phyloP scores from a whole-genome alignment of 768 basidiomycete genomes.

The Russula earlei region DNA sequence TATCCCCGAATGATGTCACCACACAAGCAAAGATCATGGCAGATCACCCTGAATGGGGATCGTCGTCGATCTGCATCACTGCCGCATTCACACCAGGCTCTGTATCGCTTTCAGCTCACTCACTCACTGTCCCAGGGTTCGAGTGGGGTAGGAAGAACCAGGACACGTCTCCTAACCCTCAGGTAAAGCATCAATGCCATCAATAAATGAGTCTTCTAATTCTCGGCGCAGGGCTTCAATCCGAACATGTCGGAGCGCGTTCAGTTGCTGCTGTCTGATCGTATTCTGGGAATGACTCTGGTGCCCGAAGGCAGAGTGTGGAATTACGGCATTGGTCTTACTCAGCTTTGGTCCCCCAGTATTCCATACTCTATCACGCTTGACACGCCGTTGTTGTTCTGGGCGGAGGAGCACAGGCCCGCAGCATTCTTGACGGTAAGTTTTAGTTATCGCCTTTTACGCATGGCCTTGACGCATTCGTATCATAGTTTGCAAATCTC shows the following conservation, averaged over 20 bases:
- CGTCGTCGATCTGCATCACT: constrained; percentile 87
- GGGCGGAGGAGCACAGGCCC: constrained; percentile 92
- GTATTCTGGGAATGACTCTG: constrained; percentile 90
- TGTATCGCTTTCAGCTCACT: constrained; percentile 90
- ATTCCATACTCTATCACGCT: constrained; percentile 75
- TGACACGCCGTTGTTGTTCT: constrained; percentile 91
- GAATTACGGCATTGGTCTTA: constrained; percentile 94
- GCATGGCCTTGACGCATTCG: constrained; percentile 7
- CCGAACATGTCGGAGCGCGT: constrained; percentile 98
- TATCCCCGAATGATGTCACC: constrained; percentile 87
- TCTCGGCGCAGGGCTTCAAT: constrained; percentile 65
- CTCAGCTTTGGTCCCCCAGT: constrained; percentile 81
- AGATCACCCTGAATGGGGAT: constrained; percentile 90
- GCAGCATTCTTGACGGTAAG: constrained; percentile 87
- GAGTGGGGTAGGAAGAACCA: constrained; percentile 96
- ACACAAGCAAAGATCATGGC: constrained; percentile 97
- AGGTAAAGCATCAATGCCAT: constrained; percentile 31
- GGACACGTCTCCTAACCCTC: constrained; percentile 76
- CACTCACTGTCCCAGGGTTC: constrained; percentile 83
- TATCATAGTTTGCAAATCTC: constrained; percentile 70
- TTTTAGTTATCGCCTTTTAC: constrained; percentile 14
- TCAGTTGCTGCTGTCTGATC: constrained; percentile 86
- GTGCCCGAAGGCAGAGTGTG: constrained; percentile 92
- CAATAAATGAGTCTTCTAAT: constrained; percentile 3
- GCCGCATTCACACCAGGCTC: constrained; percentile 97